phyloP scores from a whole-genome alignment of 2,329 filamentous ascomycete species.

The Amauroascus niger region DNA sequence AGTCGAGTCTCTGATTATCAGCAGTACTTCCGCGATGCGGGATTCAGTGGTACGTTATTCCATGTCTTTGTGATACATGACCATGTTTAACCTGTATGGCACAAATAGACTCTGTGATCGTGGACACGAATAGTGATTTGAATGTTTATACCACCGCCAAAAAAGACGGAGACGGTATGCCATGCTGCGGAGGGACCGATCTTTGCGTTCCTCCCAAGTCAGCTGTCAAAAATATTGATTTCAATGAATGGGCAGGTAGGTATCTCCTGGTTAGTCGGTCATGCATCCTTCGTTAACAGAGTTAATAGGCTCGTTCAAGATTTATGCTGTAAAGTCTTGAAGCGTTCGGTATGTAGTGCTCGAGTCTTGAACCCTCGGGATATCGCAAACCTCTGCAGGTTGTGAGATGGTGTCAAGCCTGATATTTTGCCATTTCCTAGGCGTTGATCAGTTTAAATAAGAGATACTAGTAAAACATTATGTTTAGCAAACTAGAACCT shows the following conservation, averaged over 20 bases:
- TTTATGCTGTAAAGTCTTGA: slow-evolving; percentile 41
- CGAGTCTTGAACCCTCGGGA: no score
- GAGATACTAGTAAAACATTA: no score
- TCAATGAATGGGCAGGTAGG: slow-evolving; percentile 46
- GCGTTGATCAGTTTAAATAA: no score
- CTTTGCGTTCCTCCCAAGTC: slow-evolving; percentile 1
- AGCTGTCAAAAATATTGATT: slow-evolving; percentile 29
- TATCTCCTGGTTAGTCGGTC: slow-evolving; percentile 13
- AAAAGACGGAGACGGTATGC: slow-evolving; percentile 10
- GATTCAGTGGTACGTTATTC: slow-evolving; percentile 40
- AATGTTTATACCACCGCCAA: slow-evolving; percentile 38
- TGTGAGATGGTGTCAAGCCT: no score
- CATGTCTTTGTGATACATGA: neutral
- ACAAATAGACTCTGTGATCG: slow-evolving; percentile 35
- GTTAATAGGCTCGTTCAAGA: slow-evolving; percentile 39
- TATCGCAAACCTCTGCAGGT: no score
- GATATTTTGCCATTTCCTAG: neutral
- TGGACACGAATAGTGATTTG: slow-evolving; percentile 41
- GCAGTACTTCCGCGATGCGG: slow-evolving; percentile 41
- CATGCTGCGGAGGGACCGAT: slow-evolving; percentile 12
- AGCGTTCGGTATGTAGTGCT: neutral
- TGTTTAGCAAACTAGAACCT: no score
- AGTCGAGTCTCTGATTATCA: slow-evolving; percentile 46
- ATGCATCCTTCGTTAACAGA: slow-evolving; percentile 3
- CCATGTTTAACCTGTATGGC: neutral